These are phyloP conservation scores for Penicillium macrosclerotiorum DNA, from an alignment of 495 filamentous ascomycete genomes.

Conservation along the genomic window DNA sequence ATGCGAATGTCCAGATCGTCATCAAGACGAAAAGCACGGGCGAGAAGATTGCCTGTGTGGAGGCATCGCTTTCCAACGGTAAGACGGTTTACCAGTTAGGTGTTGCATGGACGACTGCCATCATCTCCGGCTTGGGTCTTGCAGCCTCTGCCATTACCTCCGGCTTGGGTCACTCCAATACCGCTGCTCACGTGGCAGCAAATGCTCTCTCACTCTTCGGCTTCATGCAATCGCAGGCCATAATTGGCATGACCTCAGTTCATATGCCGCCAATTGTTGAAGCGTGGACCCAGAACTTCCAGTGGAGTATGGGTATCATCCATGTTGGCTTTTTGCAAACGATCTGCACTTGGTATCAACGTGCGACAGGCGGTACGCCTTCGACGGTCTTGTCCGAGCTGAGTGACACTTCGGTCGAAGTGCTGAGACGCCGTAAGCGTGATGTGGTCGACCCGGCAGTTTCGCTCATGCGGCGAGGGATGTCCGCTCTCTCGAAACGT, in stretches of 20 bases:
- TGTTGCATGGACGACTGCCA: slow-evolving; percentile 85
- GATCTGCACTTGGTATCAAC: slow-evolving; percentile 95
- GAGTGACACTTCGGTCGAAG: slow-evolving; percentile 74
- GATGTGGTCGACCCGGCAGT: slow-evolving; percentile 42
- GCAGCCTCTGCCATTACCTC: slow-evolving; percentile 79
- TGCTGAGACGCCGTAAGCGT: slow-evolving; percentile 65
- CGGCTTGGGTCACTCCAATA: slow-evolving; percentile 88
- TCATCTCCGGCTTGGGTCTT: slow-evolving; percentile 81
- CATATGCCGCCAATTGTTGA: slow-evolving; percentile 84
- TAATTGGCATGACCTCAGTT: slow-evolving; percentile 85
- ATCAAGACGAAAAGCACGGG: slow-evolving; percentile 65
- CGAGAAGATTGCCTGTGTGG: slow-evolving; percentile 77
- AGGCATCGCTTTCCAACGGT: slow-evolving; percentile 86
- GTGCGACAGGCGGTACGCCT: slow-evolving; percentile 84
- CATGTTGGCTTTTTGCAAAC: slow-evolving; percentile 80
- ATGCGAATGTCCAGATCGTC: slow-evolving; percentile 78
- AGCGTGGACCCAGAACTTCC: slow-evolving; percentile 97
- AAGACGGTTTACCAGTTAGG: slow-evolving; percentile 88
- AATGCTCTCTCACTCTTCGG: slow-evolving; percentile 90
- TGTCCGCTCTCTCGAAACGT: slow-evolving; percentile 30
- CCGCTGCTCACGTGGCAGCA: slow-evolving; percentile 90
- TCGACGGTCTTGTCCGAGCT: slow-evolving; percentile 75
- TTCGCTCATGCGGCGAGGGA: slow-evolving; percentile 46
- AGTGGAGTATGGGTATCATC: slow-evolving; percentile 98
- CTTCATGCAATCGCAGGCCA: slow-evolving; percentile 97